Base-by-base conservation (phyloP, 2,329 filamentous ascomycete species). In the Colletotrichum sp. region DNA sequence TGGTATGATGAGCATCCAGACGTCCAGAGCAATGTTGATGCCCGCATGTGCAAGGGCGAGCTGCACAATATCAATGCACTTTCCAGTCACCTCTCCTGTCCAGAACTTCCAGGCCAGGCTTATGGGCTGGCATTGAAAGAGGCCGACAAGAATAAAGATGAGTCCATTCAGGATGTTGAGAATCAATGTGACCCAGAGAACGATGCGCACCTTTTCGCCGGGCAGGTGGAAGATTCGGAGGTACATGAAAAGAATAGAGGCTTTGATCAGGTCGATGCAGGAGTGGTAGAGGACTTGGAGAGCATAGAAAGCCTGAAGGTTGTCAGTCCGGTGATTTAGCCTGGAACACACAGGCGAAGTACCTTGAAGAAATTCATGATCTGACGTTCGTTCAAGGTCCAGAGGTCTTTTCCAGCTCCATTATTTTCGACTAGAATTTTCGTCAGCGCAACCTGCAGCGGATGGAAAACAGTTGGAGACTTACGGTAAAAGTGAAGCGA, bases 211-310 rank as follows among this genome's bases (percentile, higher is more conserved):
- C 43, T 73, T 75, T 28, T 75, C 73, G 24, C 66, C 73, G 5
- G 73, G 73, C 6, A 75, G 48, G 7, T 75, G 73, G 28, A 75
- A 75, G 0, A 75, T 75, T 6, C 73, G 70, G 8, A 75, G 73
- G 24, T 73, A 75, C 73, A 73, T 69, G 43, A 75, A 75, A n/a
- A 75, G 58, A 5, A 75, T 75, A 8, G 73, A 75, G 6, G 34
- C 73, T 43, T 75, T 75, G 34, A 75, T 61, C 32, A 75, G 8
- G 28, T 75, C 73, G 24, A 75, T 73, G 21, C 73, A 73, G 9
- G 36, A n/a, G 58, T 75, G 64, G 7, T 75, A 75, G 1, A 75
- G 16, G 3, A 10, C 16, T 24, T 69, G 73, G 1, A 75, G 8
- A 9, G 70, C 70, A 24, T 75, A 75, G 10, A 75, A 65, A 18